Evolutionary conservation across 2,329 filamentous ascomycete species (phyloP), one percentile per base, ranked within the genome.

Genomic region (Chaetomium olivaceum): DNA sequence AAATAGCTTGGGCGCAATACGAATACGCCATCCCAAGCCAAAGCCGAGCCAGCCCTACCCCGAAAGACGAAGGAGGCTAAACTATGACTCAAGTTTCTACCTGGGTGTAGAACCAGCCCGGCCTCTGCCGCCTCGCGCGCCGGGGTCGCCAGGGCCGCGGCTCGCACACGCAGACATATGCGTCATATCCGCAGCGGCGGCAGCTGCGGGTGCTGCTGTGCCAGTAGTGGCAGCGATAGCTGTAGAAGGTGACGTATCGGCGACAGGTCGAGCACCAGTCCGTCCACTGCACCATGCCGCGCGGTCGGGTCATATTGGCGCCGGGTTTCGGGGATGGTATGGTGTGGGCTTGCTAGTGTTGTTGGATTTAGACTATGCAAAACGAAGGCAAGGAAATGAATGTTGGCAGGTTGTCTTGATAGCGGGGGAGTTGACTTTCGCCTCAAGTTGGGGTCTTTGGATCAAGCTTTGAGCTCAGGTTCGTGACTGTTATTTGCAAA

Each of bases 221-320:
- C 11, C 50, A 57, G 51, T 57, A 60, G 61, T 33, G 61, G 43
- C 60, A 57, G 3, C 56, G 60, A 50, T 57, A 63, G 55, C 60
- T 36, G 39, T 66, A 63, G 61, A 66, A 63, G 9, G 64, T 66
- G 29, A 61, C 64, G 33, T 61, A 27, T 27, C 61, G 61, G 9
- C 57, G 57, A 52, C 64, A 66, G 39, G 58, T 31, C 2, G 64
- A 43, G 16, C 64, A 66, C 51, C 57, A 66, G 57, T 58, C 64
- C 31, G 27, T 27, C 63, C 63, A 61, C 12, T 54, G 19, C 4
- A 58, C 8, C 54, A 33, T 48, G 8, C 55, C 33, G 46, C 55
- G 55, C 19, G 58, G 43, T 27, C 23, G 4, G 23, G 16, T 58
- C 11, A 63, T 58, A 19, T 29, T 16, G 12, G 23, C 16, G 8